Percentiles rank a stretch among this genome's conserved stretches.
These are phyloP conservation scores for Ustilago loliicola DNA, from an alignment of 1,284 basidiomycete genomes.

Conservation along the genomic window DNA sequence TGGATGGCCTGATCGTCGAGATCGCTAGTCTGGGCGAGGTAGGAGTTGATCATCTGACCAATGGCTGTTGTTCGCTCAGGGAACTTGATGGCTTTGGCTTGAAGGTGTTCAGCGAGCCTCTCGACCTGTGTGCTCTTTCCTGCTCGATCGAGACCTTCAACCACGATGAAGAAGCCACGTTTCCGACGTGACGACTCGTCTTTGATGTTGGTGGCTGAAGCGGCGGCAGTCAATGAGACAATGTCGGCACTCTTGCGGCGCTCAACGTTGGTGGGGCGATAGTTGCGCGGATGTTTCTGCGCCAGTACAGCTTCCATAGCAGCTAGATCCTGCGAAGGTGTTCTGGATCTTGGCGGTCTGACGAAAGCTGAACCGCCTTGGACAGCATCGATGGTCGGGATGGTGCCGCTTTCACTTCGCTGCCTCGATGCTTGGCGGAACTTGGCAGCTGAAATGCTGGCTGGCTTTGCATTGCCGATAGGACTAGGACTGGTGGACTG, in stretches of 20 bases:
- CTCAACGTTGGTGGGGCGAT: slow-evolving; percentile 15
- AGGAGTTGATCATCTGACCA: slow-evolving; percentile 92
- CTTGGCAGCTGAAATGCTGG: slow-evolving; percentile 53
- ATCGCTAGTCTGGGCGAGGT: slow-evolving; percentile 83
- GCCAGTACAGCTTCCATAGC: slow-evolving; percentile 49
- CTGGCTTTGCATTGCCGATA: slow-evolving; percentile 22
- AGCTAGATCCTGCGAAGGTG: slow-evolving; percentile 49
- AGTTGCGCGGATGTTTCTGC: slow-evolving; percentile 16
- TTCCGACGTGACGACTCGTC: slow-evolving; percentile 24
- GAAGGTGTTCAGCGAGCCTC: slow-evolving; percentile 51
- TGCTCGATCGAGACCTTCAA: slow-evolving; percentile 69
- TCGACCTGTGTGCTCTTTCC: slow-evolving; percentile 69
- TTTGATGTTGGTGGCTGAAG: background rate
- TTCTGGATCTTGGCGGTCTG: slow-evolving; percentile 36
- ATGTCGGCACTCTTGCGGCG: slow-evolving; percentile 32
- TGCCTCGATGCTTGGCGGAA: slow-evolving; percentile 50
- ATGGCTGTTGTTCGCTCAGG: slow-evolving; percentile 88
- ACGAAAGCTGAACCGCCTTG: slow-evolving; percentile 26
- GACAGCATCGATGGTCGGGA: slow-evolving; percentile 30
- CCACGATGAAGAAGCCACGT: slow-evolving; percentile 67
- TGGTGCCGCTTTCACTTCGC: slow-evolving; percentile 40
- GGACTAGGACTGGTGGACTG: slow-evolving; percentile 33
- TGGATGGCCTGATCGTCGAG: slow-evolving; percentile 93
- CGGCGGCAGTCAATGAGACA: background rate
- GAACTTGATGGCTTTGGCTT: slow-evolving; percentile 65